Base-by-base conservation (phyloP, 1,284 basidiomycete species). In the Gymnopus androsaceus region DNA sequence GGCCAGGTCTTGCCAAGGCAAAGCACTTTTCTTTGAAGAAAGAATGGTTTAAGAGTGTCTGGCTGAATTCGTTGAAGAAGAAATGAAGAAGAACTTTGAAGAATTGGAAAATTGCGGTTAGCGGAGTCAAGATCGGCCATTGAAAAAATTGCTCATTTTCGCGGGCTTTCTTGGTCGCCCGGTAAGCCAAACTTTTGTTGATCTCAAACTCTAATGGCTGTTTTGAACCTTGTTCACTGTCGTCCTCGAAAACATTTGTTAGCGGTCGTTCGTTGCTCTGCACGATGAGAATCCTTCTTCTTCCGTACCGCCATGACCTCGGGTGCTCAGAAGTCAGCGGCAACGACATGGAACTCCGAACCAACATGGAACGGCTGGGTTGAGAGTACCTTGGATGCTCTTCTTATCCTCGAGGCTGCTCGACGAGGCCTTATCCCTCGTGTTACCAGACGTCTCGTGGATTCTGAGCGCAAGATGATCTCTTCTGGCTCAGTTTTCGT, bases 391-490 rank as follows among this genome's bases (percentile, higher is more conserved):
- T 90, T 91, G 64, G 95, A 98, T 74, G 95, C 95, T 6, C 81
- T 98, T 23, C 87, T 98, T 68, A 92, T 98, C 66, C 92, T 98
- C 66, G 95, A 98, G 68, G 95, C 94, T 3, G 94, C 94, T 30
- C 82, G 92, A 44, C 82, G 91, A 27, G 94, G 94, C 23, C 82
- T 94, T 65, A 94, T 97, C 51, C 94, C 95, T 1, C 83, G 95
- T 55, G 92, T 99, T 38, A 95, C 94, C n/a, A 85, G 96, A 33
- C 84, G 96, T 30, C 82, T 99, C 51, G 92, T 95, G 60, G 95
- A 98, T 69, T 83, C 90, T 40, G 96, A 99, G 72, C 83, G 92
- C 58, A 90, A 87, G 64, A 92, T 96, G 85, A 96, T 99, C 67
- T 85, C 87, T 28, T 94, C 91, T 7, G 96, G 96, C 56, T 91